A percentile compares a stretch with the other conserved stretches of the same genome.
Conservation (phyloP, 1,284 basidiomycete genomes). For the Mycena sp. region DNA sequence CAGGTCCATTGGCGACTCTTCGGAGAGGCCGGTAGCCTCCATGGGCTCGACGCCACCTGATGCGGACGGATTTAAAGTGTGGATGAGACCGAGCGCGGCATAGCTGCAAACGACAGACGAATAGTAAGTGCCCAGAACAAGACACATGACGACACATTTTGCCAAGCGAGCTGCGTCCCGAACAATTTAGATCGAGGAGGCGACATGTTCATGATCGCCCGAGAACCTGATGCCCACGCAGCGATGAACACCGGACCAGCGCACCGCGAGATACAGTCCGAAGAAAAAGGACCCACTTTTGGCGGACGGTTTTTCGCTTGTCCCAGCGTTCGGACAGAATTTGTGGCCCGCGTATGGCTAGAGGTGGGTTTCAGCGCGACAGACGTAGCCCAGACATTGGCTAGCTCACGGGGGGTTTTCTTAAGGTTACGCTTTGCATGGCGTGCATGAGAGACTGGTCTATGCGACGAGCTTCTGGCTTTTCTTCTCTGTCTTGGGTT, state of each 20-base stretch:
- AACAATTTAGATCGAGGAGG: conserved; percentile 30
- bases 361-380: conserved; percentile 8
- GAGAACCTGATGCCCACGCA: conserved; percentile 30
- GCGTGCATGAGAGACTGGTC: conserved; percentile 73
- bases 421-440: conserved; percentile 79
- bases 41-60: conserved; percentile 67
- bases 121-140: conserved; percentile 5
- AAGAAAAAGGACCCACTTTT: conserved; percentile 75
- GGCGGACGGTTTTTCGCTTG: conserved; percentile 86
- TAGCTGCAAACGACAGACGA: conserved; percentile 62
- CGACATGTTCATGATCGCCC: conserved; percentile 26
- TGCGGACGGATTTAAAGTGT: conserved; percentile 70
- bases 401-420: conserved; percentile 73
- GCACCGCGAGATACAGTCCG: no score
- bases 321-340: conserved; percentile 89
- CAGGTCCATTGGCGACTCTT: conserved; percentile 24
- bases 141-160: conserved; percentile 24
- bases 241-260: conserved; percentile 22
- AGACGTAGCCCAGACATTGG: conserved; percentile 12
- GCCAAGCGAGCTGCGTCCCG: conserved; percentile 25
- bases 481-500: conserved; percentile 93
- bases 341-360: conserved; percentile 84
- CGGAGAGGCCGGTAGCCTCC: conserved; percentile 26
- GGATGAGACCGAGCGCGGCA: conserved; percentile 76
- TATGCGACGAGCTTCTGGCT: conserved; percentile 75